These are phyloP conservation scores for Colletotrichum lupini DNA, from an alignment of 2,329 filamentous ascomycete genomes.

Conservation along the genomic window DNA sequence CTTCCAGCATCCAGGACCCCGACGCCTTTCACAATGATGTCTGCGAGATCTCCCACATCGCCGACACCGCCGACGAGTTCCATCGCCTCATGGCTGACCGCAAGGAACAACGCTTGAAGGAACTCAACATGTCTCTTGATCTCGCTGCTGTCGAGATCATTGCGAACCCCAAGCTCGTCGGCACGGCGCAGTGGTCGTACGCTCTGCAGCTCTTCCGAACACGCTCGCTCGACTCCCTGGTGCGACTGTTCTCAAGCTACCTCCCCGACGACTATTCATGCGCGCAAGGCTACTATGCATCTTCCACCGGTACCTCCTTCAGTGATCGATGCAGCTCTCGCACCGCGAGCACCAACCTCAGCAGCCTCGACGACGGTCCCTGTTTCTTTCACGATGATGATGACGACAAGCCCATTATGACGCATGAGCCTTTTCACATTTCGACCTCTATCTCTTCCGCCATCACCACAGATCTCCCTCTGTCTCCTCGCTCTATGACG, in stretches of 20 bases:
- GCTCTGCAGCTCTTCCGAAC: conserved; percentile 70
- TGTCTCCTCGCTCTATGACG: conserved; percentile 63
- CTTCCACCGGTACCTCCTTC: conserved; percentile 49
- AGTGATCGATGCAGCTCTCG: conserved; percentile 51
- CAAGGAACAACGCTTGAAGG: conserved; percentile 63
- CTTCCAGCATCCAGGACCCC: conserved; percentile 66
- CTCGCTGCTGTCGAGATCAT: conserved; percentile 71
- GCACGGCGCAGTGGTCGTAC: conserved; percentile 68
- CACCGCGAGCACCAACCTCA: conserved; percentile 51
- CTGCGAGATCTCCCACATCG: conserved; percentile 65
- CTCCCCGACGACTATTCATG: conserved; percentile 61
- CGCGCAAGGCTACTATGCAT: conserved; percentile 50
- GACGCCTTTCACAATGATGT: conserved; percentile 72
- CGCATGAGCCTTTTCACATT: conserved; percentile 56
- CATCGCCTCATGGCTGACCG: conserved; percentile 64
- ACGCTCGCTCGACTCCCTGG: conserved; percentile 68
- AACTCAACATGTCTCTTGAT: conserved; percentile 66
- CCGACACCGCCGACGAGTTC: conserved; percentile 63
- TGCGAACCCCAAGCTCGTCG: conserved; percentile 68
- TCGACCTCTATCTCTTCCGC: conserved; percentile 39
- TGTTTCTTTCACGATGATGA: conserved; percentile 55
- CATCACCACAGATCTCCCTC: conserved; percentile 48
- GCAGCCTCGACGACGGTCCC: conserved; percentile 48
- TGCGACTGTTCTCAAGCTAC: conserved; percentile 70
- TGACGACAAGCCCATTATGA: conserved; percentile 52